Base-by-base conservation (phyloP, 495 filamentous ascomycete genomes). In the Talaromyces nanjingensis region DNA sequence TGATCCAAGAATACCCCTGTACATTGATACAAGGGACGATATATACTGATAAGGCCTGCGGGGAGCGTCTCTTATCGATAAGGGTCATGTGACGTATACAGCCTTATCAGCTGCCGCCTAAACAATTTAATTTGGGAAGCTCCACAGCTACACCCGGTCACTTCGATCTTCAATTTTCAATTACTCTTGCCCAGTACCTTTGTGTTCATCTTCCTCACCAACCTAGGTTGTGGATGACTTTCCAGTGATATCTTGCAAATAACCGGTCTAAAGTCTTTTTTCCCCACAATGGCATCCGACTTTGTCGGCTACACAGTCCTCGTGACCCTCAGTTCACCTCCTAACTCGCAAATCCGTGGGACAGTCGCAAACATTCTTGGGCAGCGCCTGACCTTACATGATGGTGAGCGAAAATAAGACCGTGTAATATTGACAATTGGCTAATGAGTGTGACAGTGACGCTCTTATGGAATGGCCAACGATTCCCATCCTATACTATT, bases 231-330 rank as follows among this genome's bases (percentile, higher is more conserved):
- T 42, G 4, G 4, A 42, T 42, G 37, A 6, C 11, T 42, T 42
- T 42, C 14, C 3, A 42, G 14, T 42, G 4, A 16, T 2, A 9
- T 42, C 9, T 16, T 42, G 37, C 6, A 49, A 9, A 18, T 20
- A 18, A 8, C 1, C 11, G n/a, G 6, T 1, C 45, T 9, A 18
- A 3, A 49, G 2, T 20, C 6, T 14, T 20, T 9, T 49, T 9
- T 11, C 22, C 64, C 22, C 64, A 77, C 42, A 65, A 90, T 90
- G 86, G 82, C 85, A 14, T 75, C 81, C 65, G 81, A 88, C 67
- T 93, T 94, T 73, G 87, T 92, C 65, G 92, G 92, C 34, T 83
- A 91, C 70, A 86, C 87, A 64, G 90, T 96, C 72, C 73, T 88
- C 59, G 85, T 96, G 66, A 92, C 87, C 12, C 79, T 96, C 59